Conservation (phyloP, 768 basidiomycete genomes). For the Saitozyma podzolica region DNA sequence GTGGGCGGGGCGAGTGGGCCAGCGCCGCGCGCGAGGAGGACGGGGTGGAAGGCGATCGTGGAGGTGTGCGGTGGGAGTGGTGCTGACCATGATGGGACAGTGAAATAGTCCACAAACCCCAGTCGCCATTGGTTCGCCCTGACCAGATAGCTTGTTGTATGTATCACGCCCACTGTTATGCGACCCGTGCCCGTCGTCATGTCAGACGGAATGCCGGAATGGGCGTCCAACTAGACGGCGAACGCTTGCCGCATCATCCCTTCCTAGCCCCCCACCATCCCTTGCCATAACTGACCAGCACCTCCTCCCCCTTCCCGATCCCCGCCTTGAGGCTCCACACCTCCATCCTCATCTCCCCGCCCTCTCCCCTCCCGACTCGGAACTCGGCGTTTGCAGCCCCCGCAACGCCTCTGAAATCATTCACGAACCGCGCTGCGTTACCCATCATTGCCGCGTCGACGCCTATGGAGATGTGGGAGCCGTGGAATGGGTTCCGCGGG, state of each 20-base stretch:
- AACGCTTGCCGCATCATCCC: neutral
- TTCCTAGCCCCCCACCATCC: slow-evolving; percentile 70
- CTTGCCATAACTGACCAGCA: slow-evolving; percentile 86
- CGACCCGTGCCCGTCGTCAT: slow-evolving; percentile 7
- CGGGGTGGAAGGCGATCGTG: slow-evolving; percentile 18
- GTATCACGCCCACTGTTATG: neutral
- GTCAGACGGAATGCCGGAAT: neutral
- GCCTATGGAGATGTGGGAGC: slow-evolving; percentile 63
- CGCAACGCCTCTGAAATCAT: slow-evolving; percentile 79
- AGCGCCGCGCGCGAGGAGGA: slow-evolving; percentile 8
- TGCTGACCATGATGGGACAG: neutral
- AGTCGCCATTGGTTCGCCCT: too few relatives aligned
- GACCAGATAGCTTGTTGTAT: neutral
- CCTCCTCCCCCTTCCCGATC: slow-evolving; percentile 75
- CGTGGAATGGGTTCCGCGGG: slow-evolving; percentile 27
- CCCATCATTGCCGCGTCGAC: slow-evolving; percentile 72
- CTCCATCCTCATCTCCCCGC: slow-evolving; percentile 69
- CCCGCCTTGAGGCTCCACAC: slow-evolving; percentile 62
- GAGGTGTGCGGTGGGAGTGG: slow-evolving; percentile 36
- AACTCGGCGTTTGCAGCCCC: slow-evolving; percentile 47
- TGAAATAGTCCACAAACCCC: neutral
- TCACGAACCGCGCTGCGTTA: slow-evolving; percentile 85
- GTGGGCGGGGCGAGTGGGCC: slow-evolving; percentile 26
- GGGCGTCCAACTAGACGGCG: neutral
- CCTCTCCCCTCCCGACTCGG: slow-evolving; percentile 34